A percentile compares a stretch with the other conserved stretches of the same genome.
phyloP scores from a whole-genome alignment of 1,139 yeast species.

The Pichia norvegensis region DNA sequence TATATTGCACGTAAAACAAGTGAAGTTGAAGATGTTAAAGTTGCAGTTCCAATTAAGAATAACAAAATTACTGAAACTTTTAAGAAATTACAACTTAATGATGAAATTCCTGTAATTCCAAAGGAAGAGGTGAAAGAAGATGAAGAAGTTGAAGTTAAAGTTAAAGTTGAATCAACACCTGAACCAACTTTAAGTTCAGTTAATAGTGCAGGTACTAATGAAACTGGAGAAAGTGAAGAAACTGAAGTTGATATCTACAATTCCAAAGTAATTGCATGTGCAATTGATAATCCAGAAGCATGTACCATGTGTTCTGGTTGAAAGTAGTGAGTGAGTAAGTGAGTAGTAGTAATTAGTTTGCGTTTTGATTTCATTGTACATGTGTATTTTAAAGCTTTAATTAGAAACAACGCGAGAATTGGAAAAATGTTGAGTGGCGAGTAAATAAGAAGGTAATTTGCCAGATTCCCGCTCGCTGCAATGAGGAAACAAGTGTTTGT shows the following conservation, averaged over 20 bases:
- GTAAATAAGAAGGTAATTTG: too few species aligned
- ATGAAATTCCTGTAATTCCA: conserved; percentile 19
- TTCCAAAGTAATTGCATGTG: conserved; percentile 92
- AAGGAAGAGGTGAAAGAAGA: conserved; percentile 1
- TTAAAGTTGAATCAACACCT: conserved; percentile 18
- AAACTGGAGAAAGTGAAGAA: conserved; percentile 21
- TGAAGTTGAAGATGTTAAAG: conserved; percentile 29
- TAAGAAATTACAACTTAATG: conserved; percentile 22
- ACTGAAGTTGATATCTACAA: conserved; percentile 67
- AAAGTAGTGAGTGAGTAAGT: neutral
- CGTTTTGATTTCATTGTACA: neutral
- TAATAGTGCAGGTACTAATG: conserved; percentile 21
- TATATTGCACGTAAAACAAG: conserved; percentile 25
- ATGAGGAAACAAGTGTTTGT: too few species aligned
- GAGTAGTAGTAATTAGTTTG: too few species aligned
- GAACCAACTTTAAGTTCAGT: conserved; percentile 15
- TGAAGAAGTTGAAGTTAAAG: neutral
- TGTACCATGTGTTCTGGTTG: conserved; percentile 99
- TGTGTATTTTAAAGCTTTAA: neutral
- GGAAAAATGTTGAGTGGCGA: neutral
- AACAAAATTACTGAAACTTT: conserved; percentile 25
- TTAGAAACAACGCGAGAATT: neutral
- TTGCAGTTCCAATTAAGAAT: conserved; percentile 29
- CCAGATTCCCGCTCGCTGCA: too few species aligned
- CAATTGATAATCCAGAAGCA: conserved; percentile 92